Evolutionary conservation across 73 alveolate genomes (phyloP).

Genomic region (Tetrahymena malaccensis): DNA sequence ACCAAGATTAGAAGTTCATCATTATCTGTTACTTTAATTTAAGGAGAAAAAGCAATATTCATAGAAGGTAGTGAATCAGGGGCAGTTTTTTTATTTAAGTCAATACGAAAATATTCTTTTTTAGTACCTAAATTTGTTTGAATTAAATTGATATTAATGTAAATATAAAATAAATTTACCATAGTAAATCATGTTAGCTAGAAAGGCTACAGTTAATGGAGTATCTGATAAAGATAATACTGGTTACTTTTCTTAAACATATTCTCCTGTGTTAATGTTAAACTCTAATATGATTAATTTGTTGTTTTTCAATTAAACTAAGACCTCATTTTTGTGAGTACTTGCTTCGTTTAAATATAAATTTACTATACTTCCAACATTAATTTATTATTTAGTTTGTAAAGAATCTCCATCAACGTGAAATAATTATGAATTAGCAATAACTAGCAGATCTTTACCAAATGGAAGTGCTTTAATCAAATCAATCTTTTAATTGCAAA

Average conservation of each 20-base stretch:
- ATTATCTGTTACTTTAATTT: background rate
- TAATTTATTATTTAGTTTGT: background rate
- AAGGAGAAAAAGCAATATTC: background rate
- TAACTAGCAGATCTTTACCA: background rate
- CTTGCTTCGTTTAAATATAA: background rate
- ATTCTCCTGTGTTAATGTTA: background rate
- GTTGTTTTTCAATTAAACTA: background rate
- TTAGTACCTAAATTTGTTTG: background rate
- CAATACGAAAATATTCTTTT: background rate
- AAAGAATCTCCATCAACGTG: background rate
- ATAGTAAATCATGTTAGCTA: background rate
- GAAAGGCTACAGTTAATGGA: background rate
- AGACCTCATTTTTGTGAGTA: background rate
- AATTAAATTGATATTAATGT: background rate
- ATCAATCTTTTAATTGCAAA: background rate
- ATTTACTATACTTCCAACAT: background rate
- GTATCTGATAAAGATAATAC: background rate
- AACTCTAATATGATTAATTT: background rate
- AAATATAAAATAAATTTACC: background rate
- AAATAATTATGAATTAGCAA: background rate
- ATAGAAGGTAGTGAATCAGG: background rate
- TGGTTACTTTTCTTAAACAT: background rate
- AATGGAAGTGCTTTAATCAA: background rate
- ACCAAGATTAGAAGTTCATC: background rate
- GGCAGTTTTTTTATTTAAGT: background rate